phyloP scores from a whole-genome alignment of 805 yeast genomes.

The Jamesozyma jinghongensis region DNA sequence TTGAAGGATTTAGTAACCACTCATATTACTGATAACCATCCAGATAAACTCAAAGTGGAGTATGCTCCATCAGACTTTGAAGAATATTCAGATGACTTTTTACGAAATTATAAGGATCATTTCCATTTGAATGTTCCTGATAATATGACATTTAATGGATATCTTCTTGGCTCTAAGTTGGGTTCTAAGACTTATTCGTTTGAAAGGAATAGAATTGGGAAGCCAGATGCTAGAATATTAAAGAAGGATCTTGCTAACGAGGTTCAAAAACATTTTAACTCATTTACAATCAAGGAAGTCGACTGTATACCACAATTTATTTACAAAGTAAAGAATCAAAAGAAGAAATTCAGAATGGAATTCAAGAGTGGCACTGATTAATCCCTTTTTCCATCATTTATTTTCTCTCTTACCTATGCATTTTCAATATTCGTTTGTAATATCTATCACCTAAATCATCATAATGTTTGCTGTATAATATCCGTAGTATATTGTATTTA shows the following conservation, averaged over 20 bases:
- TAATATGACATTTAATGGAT: constrained; percentile 60
- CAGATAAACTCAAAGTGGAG: constrained; percentile 42
- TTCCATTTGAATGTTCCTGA: constrained; percentile 50
- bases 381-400: neutral
- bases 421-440: neutral
- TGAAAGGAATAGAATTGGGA: constrained; percentile 16
- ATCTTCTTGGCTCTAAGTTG: constrained; percentile 55
- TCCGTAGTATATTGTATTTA: no score
- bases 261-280: constrained; percentile 60
- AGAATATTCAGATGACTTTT: constrained; percentile 47
- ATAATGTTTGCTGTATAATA: no score
- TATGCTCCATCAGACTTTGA: constrained; percentile 47
- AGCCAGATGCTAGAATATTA: constrained; percentile 36
- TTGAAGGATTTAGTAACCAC: constrained; percentile 52
- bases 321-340: constrained; percentile 72
- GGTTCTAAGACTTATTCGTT: constrained; percentile 57
- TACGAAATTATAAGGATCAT: constrained; percentile 59
- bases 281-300: constrained; percentile 58
- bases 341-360: constrained; percentile 35
- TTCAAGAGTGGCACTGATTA: constrained; percentile 13
- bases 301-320: constrained; percentile 84
- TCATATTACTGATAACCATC: constrained; percentile 69
- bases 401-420: neutral
- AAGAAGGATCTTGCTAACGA: constrained; percentile 52
- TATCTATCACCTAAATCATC: neutral